Evolutionary conservation across 1,284 basidiomycete genomes (phyloP), one percentile per base, ranked within the genome.

Genomic region (Tilletia walkeri): DNA sequence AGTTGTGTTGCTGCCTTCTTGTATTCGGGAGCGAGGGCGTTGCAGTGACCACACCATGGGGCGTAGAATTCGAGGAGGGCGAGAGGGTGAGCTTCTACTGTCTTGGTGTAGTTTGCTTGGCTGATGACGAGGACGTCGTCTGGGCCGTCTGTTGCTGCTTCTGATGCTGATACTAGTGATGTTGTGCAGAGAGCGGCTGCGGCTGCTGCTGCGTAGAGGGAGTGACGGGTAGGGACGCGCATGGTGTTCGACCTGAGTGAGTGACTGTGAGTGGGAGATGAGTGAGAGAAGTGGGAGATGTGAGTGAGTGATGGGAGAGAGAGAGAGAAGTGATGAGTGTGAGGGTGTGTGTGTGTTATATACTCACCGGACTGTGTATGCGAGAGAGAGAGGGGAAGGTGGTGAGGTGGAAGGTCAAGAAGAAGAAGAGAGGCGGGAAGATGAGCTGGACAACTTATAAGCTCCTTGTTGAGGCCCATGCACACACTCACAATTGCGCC

Each of bases 31-130:
- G 67, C n/a, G 50, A 63, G 20, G 48, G 93, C 91, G 87, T 96
- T 96, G 90, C 94, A 95, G 81, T 86, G 85, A 48, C 85, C 84
- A 73, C 86, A 96, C 95, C 96, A 99, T 69, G 93, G 90, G 68
- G 95, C 96, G 83, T 94, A 98, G 73, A 84, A 95, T 86, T 99
- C 96, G 80, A 97, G 87, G 78, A 99, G 94, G 79, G 97, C 90
- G 85, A 99, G 95, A 87, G 96, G 96, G 75, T 69, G 71, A 65
- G 94, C 91, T 82, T 96, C 92, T 54, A 93, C 90, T 69, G 95
- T 87, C 54, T 78, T 75, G 4, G 97, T 92, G 79, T 97, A 99
- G 59, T 63, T 63, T 10, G 59, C 34, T 78, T 92, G 89, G 84
- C 93, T 91, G 76, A 93, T 89, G 69, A 98, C 95, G 56, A 99